Evolutionary conservation across 2,329 filamentous ascomycete species (phyloP), one percentile per base, ranked within the genome.

Genomic region (Fusarium mundagurra): DNA sequence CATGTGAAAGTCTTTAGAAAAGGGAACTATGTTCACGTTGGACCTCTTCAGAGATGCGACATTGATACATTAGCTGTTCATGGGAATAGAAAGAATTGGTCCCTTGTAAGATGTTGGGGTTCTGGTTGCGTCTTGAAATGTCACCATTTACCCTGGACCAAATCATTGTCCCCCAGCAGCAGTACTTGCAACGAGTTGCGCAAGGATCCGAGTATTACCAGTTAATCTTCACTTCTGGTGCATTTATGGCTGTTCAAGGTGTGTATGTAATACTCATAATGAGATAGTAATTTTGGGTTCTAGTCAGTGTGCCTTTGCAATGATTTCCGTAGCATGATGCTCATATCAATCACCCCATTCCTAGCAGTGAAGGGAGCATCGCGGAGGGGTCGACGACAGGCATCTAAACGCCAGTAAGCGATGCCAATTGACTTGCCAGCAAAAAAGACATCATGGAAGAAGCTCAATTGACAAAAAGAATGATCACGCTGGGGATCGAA

Each of bases 401-500:
- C n/a, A 48, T 34, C n/a, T 16, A 8, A 27, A 3, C 24, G 14
- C 10, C n/a, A 17, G 24, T 17, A 8, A 1, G 18, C 20, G n/a
- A 50, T 17, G 11, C 24, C 29, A n/a, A 10, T n/a, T 8, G 14
- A 14, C 12, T 12, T 10, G 1, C 14, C 14, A 36, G 18, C 24
- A 51, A 67, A 39, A 39, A 59, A 17, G 27, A 34, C 7, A 31
- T 16, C 3, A 6, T 18, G 3, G 1, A n/a, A 27, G 8, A 18
- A 2, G 9, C 9, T 7, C 11, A 36, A n/a, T 14, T 9, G 8
- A 18, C 39, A 71, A 71, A 71, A 67, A 36, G 6, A 7, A 9
- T 72, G 69, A 72, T 71, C 76, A 75, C 68, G 73, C 66, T 76
- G 73, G 76, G 76, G 76, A 69, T 77, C 76, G 76, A 77, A 77